Percentiles rank a stretch among this genome's conserved stretches.
phyloP scores from a whole-genome alignment of 2,329 filamentous ascomycete genomes.

The Neocucurbitaria cava region DNA sequence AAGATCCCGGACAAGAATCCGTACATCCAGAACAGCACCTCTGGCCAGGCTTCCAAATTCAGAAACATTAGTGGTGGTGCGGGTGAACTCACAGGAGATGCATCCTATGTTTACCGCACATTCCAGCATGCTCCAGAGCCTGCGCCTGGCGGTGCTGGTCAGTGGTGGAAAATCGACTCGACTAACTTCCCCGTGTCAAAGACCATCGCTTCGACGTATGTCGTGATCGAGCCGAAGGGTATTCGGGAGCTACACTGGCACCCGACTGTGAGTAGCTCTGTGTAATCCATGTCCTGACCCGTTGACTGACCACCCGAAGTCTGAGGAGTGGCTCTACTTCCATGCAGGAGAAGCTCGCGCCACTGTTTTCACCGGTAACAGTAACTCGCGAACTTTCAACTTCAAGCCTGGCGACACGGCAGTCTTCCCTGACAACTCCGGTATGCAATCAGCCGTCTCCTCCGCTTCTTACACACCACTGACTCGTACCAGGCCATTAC shows the following conservation, averaged over 20 bases:
- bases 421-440: constrained; percentile 70
- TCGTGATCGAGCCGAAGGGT: constrained; percentile 68
- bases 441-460: constrained; percentile 39
- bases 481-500: constrained; percentile 60
- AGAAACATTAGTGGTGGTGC: constrained; percentile 56
- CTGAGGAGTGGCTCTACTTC: constrained; percentile 76
- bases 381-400: constrained; percentile 70
- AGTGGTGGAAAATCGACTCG: constrained; percentile 69
- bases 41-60: constrained; percentile 47
- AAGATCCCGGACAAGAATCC: constrained; percentile 64
- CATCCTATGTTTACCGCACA: constrained; percentile 68
- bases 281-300: background rate
- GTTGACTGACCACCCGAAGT: constrained; percentile 2
- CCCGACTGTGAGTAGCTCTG: constrained; percentile 62
- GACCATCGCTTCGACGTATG: constrained; percentile 70
- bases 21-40: constrained; percentile 66
- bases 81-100: constrained; percentile 61
- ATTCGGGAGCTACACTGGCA: constrained; percentile 75
- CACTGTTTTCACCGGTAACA: constrained; percentile 69
- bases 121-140: constrained; percentile 62
- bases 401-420: constrained; percentile 72
- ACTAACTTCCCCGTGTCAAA: constrained; percentile 71
- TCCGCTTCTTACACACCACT: background rate
- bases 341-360: constrained; percentile 67
- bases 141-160: constrained; percentile 68